Percentiles rank a stretch among this genome's conserved stretches.
Evolutionary conservation across 2,329 filamentous ascomycete species (phyloP).

Genomic region (Colletotrichum gigasporum): DNA sequence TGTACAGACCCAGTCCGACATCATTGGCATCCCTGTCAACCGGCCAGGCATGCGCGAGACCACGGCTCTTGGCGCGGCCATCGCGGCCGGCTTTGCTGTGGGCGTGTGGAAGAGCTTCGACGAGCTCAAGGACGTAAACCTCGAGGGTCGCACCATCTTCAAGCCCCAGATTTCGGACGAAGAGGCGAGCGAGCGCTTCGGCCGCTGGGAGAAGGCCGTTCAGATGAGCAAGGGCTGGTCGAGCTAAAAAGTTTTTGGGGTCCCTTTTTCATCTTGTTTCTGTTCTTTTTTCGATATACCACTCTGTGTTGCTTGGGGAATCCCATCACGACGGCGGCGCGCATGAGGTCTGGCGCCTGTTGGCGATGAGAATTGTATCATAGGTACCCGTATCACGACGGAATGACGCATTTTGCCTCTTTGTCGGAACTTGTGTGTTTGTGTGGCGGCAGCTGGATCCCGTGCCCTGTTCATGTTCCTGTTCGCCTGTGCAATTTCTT

Average conservation of each 20-base stretch:
- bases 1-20: slow-evolving; percentile 76
- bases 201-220: slow-evolving; percentile 79
- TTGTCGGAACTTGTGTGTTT: not conserved
- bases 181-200: slow-evolving; percentile 71
- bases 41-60: slow-evolving; percentile 86
- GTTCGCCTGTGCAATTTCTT: not conserved
- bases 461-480: not conserved
- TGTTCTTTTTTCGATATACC: slow-evolving; percentile 28
- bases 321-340: slow-evolving; percentile 23
- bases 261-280: not conserved
- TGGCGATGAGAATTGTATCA: slow-evolving; percentile 22
- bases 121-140: slow-evolving; percentile 77
- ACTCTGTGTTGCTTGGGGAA: slow-evolving; percentile 24
- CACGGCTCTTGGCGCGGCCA: slow-evolving; percentile 82
- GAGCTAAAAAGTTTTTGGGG: slow-evolving; percentile 34
- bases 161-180: slow-evolving; percentile 70
- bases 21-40: slow-evolving; percentile 82
- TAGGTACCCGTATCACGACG: slow-evolving; percentile 29
- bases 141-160: slow-evolving; percentile 74
- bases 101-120: slow-evolving; percentile 79
- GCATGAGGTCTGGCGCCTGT: slow-evolving; percentile 1
- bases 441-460: not conserved
- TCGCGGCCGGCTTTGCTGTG: slow-evolving; percentile 82
- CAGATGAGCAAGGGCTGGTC: slow-evolving; percentile 82
- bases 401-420: slow-evolving; percentile 20